Evolutionary conservation across 345 rosid genomes (phyloP).

Genomic region (Salix arbutifolia): DNA sequence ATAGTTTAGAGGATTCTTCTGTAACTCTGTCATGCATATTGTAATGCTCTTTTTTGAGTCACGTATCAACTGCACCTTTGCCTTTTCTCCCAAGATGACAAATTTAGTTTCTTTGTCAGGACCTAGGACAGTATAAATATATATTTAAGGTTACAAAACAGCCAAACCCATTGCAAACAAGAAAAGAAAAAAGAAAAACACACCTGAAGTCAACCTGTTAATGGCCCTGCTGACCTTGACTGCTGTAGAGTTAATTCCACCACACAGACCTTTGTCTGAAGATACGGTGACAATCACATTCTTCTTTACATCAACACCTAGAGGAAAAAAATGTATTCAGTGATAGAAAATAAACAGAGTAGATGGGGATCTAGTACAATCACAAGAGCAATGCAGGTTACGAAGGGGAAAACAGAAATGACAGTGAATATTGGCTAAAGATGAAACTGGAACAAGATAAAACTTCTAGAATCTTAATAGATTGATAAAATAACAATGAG

Average conservation of each 20-base stretch:
- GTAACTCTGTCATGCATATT: slow-evolving; percentile 66
- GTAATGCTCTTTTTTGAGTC: slow-evolving; percentile 75
- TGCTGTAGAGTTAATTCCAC: slow-evolving; percentile 91
- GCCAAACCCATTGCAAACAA: neutral
- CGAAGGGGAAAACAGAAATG: neutral
- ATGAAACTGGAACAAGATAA: no score
- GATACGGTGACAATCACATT: slow-evolving; percentile 85
- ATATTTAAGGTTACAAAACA: slow-evolving; percentile 15
- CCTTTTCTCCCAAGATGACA: slow-evolving; percentile 90
- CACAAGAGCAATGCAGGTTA: neutral
- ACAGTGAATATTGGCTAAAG: no score
- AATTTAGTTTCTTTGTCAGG: slow-evolving; percentile 81
- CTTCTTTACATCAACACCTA: slow-evolving; percentile 93
- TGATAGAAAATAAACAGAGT: neutral
- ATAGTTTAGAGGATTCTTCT: slow-evolving; percentile 83
- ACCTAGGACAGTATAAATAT: slow-evolving; percentile 37
- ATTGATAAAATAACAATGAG: no score
- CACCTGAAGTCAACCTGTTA: slow-evolving; percentile 68
- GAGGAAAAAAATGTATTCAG: neutral
- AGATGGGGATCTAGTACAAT: neutral
- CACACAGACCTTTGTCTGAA: slow-evolving; percentile 98
- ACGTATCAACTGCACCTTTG: slow-evolving; percentile 72
- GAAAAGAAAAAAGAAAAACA: slow-evolving; percentile 1
- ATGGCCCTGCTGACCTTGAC: slow-evolving; percentile 81
- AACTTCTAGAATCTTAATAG: no score